These are phyloP conservation scores for Aspergillus tubingensis DNA, from an alignment of 2,329 filamentous ascomycete species.

Conservation along the genomic window DNA sequence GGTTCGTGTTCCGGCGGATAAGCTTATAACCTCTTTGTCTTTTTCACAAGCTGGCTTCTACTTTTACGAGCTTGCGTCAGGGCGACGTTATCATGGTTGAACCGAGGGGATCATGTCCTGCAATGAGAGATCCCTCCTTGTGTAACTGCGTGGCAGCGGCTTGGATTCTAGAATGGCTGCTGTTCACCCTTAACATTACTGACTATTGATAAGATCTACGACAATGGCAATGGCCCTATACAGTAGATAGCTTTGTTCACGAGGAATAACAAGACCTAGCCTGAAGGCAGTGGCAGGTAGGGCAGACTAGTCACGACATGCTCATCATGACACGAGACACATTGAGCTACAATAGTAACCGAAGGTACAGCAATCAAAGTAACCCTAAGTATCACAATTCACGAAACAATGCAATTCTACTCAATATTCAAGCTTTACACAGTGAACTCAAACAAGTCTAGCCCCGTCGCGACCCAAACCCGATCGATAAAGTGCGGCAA, in stretches of 20 bases:
- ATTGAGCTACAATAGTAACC: background rate
- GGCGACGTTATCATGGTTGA: background rate
- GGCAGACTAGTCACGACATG: background rate
- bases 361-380: too few species aligned
- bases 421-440: background rate
- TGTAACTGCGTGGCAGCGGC: too few species aligned
- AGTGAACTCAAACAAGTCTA: background rate
- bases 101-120: background rate
- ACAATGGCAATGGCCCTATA: too few species aligned
- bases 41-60: background rate
- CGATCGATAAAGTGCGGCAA: background rate
- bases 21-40: background rate
- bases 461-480: background rate
- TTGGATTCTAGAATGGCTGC: too few species aligned
- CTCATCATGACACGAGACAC: background rate
- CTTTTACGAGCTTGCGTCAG: background rate
- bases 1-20: conserved; percentile 2
- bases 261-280: background rate
- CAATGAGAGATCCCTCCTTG: too few species aligned
- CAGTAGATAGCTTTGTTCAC: too few species aligned
- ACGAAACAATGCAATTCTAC: too few species aligned
- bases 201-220: too few species aligned
- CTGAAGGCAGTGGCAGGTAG: background rate
- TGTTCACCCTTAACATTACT: too few species aligned
- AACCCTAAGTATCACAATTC: too few species aligned